These are phyloP conservation scores for Limtongia smithiae DNA, from an alignment of 805 yeast species.

Conservation along the genomic window DNA sequence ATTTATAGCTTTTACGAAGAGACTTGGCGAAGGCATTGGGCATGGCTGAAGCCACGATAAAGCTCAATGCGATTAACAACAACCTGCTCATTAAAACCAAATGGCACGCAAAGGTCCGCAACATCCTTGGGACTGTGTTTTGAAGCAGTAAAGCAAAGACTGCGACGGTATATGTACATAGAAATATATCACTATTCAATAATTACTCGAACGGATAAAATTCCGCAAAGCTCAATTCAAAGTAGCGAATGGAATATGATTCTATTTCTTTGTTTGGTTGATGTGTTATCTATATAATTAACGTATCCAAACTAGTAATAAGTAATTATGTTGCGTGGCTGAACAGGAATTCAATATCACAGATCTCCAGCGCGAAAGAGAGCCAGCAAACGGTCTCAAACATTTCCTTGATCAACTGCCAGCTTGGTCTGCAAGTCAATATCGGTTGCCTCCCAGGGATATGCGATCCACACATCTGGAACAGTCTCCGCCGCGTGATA, in stretches of 20 bases:
- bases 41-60: not conserved
- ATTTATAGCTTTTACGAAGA: not conserved
- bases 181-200: too few relatives aligned
- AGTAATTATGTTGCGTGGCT: too few relatives aligned
- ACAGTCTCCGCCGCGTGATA: constrained; percentile 73
- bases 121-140: not conserved
- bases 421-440: constrained; percentile 69
- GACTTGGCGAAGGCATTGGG: constrained; percentile 5
- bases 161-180: too few relatives aligned
- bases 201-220: too few relatives aligned
- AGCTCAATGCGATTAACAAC: not conserved
- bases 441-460: constrained; percentile 86
- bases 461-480: constrained; percentile 79
- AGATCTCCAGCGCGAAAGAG: too few relatives aligned
- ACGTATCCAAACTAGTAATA: too few relatives aligned
- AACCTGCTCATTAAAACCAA: not conserved
- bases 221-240: too few relatives aligned
- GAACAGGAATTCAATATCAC: too few relatives aligned
- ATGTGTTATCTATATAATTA: too few relatives aligned
- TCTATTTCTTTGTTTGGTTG: too few relatives aligned
- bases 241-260: too few relatives aligned
- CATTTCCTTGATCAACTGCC: constrained; percentile 67
- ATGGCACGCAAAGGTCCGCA: constrained; percentile 14
- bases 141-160: not conserved
- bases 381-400: too few relatives aligned